Evolutionary conservation across 139 green algal genomes (phyloP), one percentile per base, ranked within the genome.

Genomic region (Raphidocelis subcapitata): DNA sequence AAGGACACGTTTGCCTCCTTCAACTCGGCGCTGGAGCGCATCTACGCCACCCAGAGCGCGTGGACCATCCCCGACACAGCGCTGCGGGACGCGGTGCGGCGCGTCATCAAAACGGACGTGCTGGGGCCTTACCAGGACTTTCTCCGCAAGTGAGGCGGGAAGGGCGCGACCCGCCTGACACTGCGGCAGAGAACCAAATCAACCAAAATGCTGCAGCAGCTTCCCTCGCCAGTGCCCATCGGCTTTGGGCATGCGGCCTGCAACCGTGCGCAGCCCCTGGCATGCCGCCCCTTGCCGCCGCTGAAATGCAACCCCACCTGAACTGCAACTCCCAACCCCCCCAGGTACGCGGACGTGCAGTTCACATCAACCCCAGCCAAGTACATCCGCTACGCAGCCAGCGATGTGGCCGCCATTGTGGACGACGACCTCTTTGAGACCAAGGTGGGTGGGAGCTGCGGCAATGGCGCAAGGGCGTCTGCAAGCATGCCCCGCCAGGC

Each of bases 41-140:
- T 77, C 52, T 84, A 78, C 63, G 65, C 62, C 2, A 29, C 62
- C 23, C 79, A 84, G 68, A 78, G 55, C 49, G 62, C 54, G 1
- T 87, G 82, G 82, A 81, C 64, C 32, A 81, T 87, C 18, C 82
- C 82, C 8, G 82, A 87, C 65, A n/a, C 62, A 5, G 65, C 70
- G 62, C 78, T 87, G 29, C 64, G 72, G 35, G 37, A 20, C 21
- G 72, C 78, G 15, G 78, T 87, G 26, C 66, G 75, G 46, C 51
- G 69, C 3, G 72, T 82, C 21, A 76, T 87, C 46, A 80, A 82
- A 36, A 70, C 83, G 54, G 79, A 84, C 62, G 28, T 84, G 28
- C 10, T 84, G 36, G 67, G 46, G 3, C 55, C 79, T 1, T 84
- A 81, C 56, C 32, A 80, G 68, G 18, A 62, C 37, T 84, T 84